Base-by-base conservation (phyloP, 1,284 basidiomycete genomes). In the Marasmius fiardii region DNA sequence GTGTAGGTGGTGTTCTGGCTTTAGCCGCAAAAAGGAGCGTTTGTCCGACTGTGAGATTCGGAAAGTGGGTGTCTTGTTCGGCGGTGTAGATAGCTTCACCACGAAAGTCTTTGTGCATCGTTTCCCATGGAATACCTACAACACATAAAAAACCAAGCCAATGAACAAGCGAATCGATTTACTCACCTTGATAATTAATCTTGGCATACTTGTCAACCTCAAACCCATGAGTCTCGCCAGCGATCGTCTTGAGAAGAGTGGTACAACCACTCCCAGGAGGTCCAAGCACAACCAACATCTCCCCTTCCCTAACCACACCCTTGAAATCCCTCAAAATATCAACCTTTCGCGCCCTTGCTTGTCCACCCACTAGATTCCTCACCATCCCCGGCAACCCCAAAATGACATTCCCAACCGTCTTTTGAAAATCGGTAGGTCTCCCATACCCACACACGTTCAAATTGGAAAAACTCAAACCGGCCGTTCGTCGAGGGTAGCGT, bases 41-140 rank as follows among this genome's bases (percentile, higher is more conserved):
- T 63, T 83, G 77, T 2, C 73, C 76, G 48, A 83, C 81, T 12
- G 83, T 84, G 37, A 86, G 69, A 34, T 80, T 82, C n/a, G 83
- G 76, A 44, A 81, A 75, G 67, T 86, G 83, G 51, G 79, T 74
- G 62, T 85, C 83, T 60, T 78, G 77, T 43, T 62, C 60, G 23
- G 61, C 61, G 51, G 61, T 59, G 60, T 64, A 63, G 33, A 64
- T 54, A 50, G 63, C 62, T 51, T 61, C 59, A 23, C 57, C 62
- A 53, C 56, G 54, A 49, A 62, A 63, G 24, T 60, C 65, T 66
- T 80, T 79, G 62, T 68, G 66, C 76, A 83, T 82, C 7, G 51
- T 57, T 35, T 52, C 76, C 70, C 64, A 79, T 54, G 60, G 60
- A 51, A 85, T 76, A 53, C 58, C 58, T 57, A 16, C 6, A 1